Conservation (phyloP, 2,329 filamentous ascomycete genomes). For the Diaporthe batatas region DNA sequence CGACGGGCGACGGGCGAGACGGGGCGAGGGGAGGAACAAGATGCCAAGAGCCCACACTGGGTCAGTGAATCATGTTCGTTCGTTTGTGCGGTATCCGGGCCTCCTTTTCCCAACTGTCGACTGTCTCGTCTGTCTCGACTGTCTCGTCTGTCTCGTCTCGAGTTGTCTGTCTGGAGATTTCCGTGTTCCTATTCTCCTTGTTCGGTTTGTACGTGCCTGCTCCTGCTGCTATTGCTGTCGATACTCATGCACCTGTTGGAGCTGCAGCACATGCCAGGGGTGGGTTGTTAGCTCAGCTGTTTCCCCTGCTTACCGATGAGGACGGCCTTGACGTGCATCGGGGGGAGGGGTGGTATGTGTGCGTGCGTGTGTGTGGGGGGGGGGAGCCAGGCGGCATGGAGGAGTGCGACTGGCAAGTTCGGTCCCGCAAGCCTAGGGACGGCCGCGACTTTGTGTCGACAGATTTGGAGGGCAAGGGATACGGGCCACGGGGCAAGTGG, state of each 20-base stretch:
- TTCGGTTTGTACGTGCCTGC: background rate
- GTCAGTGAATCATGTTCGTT: slow-evolving; percentile 28
- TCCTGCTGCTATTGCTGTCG: background rate
- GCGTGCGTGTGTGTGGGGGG: background rate
- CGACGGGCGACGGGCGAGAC: background rate
- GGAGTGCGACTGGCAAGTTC: slow-evolving; percentile 13
- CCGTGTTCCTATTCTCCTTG: too few species aligned
- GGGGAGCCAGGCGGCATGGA: slow-evolving; percentile 9
- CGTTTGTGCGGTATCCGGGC: slow-evolving; percentile 30
- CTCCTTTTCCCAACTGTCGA: slow-evolving; percentile 22
- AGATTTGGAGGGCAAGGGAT: background rate
- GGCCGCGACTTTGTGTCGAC: background rate
- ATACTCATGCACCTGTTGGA: background rate
- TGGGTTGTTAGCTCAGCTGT: slow-evolving; percentile 10
- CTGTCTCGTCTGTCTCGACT: slow-evolving; percentile 25
- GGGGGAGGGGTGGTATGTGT: background rate
- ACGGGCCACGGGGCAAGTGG: background rate
- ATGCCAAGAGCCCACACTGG: slow-evolving; percentile 36
- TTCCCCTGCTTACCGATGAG: background rate
- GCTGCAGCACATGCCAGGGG: slow-evolving; percentile 23
- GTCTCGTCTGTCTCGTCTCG: slow-evolving; percentile 23
- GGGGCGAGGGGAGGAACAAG: slow-evolving; percentile 28
- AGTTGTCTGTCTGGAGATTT: too few species aligned
- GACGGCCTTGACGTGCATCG: slow-evolving; percentile 20
- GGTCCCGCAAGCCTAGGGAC: slow-evolving; percentile 14